Conservation (phyloP, 352 stramenopile species). For the Sclerospora graminicola region DNA sequence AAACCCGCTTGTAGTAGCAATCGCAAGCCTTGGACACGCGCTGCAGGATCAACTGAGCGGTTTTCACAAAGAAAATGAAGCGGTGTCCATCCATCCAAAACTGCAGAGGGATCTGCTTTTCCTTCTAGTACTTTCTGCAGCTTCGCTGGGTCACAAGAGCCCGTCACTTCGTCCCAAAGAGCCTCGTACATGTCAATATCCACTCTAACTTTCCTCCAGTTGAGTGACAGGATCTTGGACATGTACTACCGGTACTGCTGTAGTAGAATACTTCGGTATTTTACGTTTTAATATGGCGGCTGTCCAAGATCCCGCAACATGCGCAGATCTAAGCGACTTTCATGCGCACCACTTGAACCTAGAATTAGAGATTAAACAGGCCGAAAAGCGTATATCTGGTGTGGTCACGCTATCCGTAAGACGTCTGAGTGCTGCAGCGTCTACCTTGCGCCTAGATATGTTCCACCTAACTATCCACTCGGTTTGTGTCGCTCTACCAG, state of each 20-base stretch:
- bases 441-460: slow-evolving; percentile 36
- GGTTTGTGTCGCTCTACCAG: slow-evolving; percentile 18
- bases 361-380: slow-evolving; percentile 39
- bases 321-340: slow-evolving; percentile 36
- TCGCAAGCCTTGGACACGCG: slow-evolving; percentile 29
- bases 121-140: slow-evolving; percentile 26
- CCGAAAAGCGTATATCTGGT: slow-evolving; percentile 12
- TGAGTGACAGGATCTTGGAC: not conserved
- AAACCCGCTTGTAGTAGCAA: slow-evolving; percentile 30
- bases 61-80: slow-evolving; percentile 73
- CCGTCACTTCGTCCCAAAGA: slow-evolving; percentile 68
- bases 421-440: slow-evolving; percentile 7
- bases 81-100: slow-evolving; percentile 67
- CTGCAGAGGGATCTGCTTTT: slow-evolving; percentile 1
- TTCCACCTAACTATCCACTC: slow-evolving; percentile 49
- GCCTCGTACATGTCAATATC: slow-evolving; percentile 21
- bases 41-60: slow-evolving; percentile 25
- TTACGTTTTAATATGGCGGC: no score
- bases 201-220: no score
- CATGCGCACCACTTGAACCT: slow-evolving; percentile 42
- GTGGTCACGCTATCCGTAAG: slow-evolving; percentile 30
- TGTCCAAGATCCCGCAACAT: slow-evolving; percentile 46
- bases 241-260: not conserved
- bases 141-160: slow-evolving; percentile 29
- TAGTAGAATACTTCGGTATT: no score